These are phyloP conservation scores for Boletus reticulatus DNA, from an alignment of 768 basidiomycete species.

Conservation along the genomic window DNA sequence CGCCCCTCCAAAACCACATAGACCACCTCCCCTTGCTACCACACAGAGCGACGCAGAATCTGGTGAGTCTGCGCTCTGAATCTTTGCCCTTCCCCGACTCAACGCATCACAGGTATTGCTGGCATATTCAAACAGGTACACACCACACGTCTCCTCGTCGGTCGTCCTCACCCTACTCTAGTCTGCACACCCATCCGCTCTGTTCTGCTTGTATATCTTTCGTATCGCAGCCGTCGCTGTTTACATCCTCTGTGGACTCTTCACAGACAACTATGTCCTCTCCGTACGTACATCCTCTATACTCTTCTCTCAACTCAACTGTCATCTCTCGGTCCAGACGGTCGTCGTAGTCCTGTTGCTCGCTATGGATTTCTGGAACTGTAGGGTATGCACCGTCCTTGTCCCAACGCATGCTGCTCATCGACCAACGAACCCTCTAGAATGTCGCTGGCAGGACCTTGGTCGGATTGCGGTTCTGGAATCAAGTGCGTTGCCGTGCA, in stretches of 20 bases:
- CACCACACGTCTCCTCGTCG: constrained; percentile 3
- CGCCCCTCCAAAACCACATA: constrained; percentile 25
- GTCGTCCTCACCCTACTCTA: constrained; percentile 30
- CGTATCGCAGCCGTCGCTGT: constrained; percentile 84
- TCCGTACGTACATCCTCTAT: constrained; percentile 54
- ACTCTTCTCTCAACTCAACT: background rate
- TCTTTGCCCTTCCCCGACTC: constrained; percentile 1
- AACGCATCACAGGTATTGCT: constrained; percentile 49
- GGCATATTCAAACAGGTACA: constrained; percentile 76
- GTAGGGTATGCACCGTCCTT: constrained; percentile 53
- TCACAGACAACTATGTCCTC: constrained; percentile 88
- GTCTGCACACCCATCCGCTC: constrained; percentile 78
- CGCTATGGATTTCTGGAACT: constrained; percentile 99
- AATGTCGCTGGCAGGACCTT: constrained; percentile 93
- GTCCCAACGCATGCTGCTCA: background rate
- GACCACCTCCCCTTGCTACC: constrained; percentile 51
- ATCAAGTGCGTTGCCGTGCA: constrained; percentile 55
- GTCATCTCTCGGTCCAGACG: constrained; percentile 45
- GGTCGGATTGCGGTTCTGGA: constrained; percentile 97
- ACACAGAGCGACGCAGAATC: constrained; percentile 71
- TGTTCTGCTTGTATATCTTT: constrained; percentile 91
- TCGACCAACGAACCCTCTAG: constrained; percentile 35
- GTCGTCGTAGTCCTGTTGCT: constrained; percentile 91
- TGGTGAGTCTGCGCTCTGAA: constrained; percentile 38
- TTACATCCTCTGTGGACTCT: constrained; percentile 91